Evolutionary conservation across 225 moss, liverwort and hornwort species (phyloP).

Genomic region (Antitrichia curtipendula): DNA sequence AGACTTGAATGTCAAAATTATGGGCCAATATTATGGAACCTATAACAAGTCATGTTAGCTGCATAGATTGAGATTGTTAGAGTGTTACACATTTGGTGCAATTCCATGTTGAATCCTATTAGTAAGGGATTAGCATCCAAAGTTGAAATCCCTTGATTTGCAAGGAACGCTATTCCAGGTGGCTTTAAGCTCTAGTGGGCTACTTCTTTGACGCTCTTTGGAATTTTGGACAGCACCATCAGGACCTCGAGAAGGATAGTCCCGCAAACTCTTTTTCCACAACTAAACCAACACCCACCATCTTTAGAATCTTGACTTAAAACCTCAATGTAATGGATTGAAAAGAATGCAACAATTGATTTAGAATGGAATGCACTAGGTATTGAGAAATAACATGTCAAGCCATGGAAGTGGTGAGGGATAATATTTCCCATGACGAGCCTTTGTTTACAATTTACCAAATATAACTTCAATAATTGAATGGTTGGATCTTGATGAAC

Average conservation of each 20-base stretch:
- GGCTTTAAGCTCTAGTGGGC: neutral
- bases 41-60: rapidly evolving
- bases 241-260: neutral
- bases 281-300: neutral
- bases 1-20: neutral
- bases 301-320: neutral
- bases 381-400: too few species aligned
- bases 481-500: neutral
- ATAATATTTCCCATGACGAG: neutral
- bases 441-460: rapidly evolving
- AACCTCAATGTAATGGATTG: neutral
- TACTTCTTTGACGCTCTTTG: neutral
- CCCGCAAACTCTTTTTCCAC: slow-evolving; percentile 10
- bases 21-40: neutral
- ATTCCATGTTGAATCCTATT: neutral
- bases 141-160: neutral
- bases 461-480: neutral
- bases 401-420: too few species aligned
- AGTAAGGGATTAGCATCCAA: neutral
- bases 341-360: neutral
- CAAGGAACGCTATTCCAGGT: neutral
- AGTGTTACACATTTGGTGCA: neutral
- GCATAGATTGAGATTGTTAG: neutral
- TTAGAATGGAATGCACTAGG: neutral
- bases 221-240: neutral